phyloP scores from a whole-genome alignment of 2,329 filamentous ascomycete genomes.

The Talaromyces albobiverticillius region DNA sequence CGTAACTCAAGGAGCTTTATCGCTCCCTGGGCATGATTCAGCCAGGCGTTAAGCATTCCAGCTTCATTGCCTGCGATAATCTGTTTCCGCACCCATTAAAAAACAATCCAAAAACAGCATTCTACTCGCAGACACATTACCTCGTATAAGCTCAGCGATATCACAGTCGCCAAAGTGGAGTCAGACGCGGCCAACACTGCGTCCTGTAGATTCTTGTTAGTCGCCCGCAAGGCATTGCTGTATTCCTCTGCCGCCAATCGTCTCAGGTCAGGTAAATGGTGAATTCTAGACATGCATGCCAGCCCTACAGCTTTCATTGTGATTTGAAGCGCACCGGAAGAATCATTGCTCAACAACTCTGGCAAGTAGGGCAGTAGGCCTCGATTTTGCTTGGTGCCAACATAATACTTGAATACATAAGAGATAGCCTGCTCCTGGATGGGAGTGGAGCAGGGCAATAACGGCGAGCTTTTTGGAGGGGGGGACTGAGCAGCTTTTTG shows the following conservation, averaged over 20 bases:
- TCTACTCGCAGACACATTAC: slow-evolving; percentile 9
- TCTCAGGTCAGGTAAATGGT: neutral
- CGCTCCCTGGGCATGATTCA: slow-evolving; percentile 17
- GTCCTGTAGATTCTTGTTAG: slow-evolving; percentile 15
- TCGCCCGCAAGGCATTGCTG: slow-evolving; percentile 14
- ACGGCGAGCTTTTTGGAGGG: no score
- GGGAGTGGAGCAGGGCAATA: no score
- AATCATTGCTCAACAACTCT: neutral
- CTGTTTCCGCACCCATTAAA: neutral
- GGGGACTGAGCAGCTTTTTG: no score
- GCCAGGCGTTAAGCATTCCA: slow-evolving; percentile 12
- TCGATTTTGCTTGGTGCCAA: slow-evolving; percentile 11
- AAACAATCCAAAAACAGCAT: neutral
- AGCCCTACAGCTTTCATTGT: neutral
- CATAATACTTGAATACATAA: no score
- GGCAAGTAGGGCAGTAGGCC: slow-evolving; percentile 14
- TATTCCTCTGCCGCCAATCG: neutral
- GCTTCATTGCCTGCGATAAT: neutral
- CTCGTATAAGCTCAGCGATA: slow-evolving; percentile 19
- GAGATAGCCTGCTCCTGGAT: no score
- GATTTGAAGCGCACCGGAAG: neutral
- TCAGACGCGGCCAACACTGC: slow-evolving; percentile 11
- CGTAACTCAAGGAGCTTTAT: slow-evolving; percentile 17
- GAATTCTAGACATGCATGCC: neutral
- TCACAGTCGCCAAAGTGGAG: slow-evolving; percentile 18